These are phyloP conservation scores for Eucalyptus polyanthemos DNA, from an alignment of 345 rosid species.

Conservation along the genomic window DNA sequence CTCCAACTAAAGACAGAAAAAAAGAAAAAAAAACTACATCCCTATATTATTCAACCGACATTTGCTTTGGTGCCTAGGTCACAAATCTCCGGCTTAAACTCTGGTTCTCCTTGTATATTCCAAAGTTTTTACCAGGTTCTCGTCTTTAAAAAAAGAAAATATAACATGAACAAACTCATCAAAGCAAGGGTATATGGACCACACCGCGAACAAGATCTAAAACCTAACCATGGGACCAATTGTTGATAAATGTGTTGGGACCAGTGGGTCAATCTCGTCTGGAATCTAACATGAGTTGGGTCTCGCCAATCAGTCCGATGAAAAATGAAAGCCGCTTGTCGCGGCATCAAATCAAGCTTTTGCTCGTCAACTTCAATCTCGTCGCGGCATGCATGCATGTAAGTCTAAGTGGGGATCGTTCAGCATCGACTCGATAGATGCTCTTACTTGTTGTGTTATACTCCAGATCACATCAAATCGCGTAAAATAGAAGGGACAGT, in stretches of 20 bases:
- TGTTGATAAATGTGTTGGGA: not conserved
- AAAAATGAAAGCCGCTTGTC: not conserved
- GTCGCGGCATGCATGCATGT: not conserved
- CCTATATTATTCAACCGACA: not conserved
- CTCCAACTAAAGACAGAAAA: not conserved
- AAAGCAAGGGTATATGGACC: not conserved
- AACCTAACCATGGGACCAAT: not conserved
- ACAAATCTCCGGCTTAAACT: not conserved
- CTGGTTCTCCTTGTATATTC: not conserved
- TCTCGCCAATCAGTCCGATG: not conserved
- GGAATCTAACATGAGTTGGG: not conserved
- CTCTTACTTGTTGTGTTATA: not conserved
- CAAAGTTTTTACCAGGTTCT: not conserved
- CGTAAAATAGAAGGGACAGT: not conserved
- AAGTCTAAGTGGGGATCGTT: not conserved
- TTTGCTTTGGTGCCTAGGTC: not conserved
- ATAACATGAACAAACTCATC: not conserved
- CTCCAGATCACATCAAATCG: not conserved
- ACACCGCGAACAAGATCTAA: not conserved
- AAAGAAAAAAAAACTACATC: not conserved
- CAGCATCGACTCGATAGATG: not conserved
- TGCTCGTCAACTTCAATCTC: not conserved
- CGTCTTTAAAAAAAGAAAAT: not conserved
- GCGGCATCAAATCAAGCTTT: not conserved
- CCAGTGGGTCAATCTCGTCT: not conserved